Evolutionary conservation across 164 flowering plant species (phyloP).

Genomic region (Umbellularia californica): DNA sequence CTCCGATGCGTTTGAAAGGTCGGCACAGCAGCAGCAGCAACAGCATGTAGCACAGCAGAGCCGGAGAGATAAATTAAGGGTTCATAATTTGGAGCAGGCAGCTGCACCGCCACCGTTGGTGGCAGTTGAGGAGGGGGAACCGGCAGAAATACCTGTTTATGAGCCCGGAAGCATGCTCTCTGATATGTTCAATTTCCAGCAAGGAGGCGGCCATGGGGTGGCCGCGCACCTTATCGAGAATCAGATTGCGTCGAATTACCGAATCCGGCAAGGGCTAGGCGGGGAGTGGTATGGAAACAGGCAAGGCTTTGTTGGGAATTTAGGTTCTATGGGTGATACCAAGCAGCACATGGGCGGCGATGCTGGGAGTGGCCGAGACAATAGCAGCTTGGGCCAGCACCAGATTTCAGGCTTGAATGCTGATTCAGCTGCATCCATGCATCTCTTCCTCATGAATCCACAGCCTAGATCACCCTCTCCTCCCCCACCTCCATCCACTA

Average conservation of each 20-base stretch:
- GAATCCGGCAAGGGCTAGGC: conserved; percentile 19
- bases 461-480: conserved; percentile 49
- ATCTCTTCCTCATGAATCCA: conserved; percentile 86
- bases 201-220: conserved; percentile 17
- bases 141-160: conserved; percentile 43
- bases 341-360: conserved; percentile 4
- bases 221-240: conserved; percentile 38
- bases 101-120: conserved; percentile 38
- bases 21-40: conserved; percentile 41
- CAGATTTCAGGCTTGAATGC: conserved; percentile 68
- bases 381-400: conserved; percentile 12
- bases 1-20: conserved; percentile 72
- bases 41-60: conserved; percentile 49
- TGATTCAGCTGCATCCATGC: conserved; percentile 89
- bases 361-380: not conserved
- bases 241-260: conserved; percentile 30
- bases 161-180: conserved; percentile 59
- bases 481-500: conserved; percentile 24
- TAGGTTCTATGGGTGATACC: conserved; percentile 28
- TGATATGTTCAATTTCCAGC: conserved; percentile 79
- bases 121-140: conserved; percentile 38
- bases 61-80: conserved; percentile 64
- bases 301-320: conserved; percentile 26
- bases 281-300: conserved; percentile 43
- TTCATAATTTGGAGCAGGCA: conserved; percentile 35